These are phyloP conservation scores for Euphorbia tirucalli DNA, from an alignment of 345 rosid species.

Conservation along the genomic window DNA sequence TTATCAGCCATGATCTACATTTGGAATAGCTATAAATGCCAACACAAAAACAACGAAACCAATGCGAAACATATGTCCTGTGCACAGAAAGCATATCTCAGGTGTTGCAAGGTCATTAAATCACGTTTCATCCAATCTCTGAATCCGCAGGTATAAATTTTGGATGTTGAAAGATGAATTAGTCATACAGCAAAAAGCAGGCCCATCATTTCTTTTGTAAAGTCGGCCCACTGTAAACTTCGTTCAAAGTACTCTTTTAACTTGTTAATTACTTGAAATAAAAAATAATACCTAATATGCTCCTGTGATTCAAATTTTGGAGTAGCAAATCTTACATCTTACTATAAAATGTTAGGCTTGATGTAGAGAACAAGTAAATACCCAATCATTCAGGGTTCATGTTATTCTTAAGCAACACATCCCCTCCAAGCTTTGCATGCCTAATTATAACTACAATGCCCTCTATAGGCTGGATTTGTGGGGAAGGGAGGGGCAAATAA, in stretches of 20 bases:
- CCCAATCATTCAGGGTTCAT: not conserved
- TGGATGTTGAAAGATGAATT: constrained; percentile 15
- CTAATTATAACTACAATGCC: constrained; percentile 1
- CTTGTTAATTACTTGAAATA: not conserved
- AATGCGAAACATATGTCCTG: constrained; percentile 15
- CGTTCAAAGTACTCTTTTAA: not conserved
- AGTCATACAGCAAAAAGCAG: constrained; percentile 2
- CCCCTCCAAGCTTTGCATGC: not conserved
- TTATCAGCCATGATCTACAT: constrained; percentile 11
- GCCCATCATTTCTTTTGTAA: not conserved
- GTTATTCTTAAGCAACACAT: not conserved
- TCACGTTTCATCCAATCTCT: constrained; percentile 11
- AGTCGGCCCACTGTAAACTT: not conserved
- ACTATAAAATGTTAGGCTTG: not conserved
- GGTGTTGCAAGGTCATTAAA: constrained; percentile 6
- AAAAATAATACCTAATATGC: not conserved
- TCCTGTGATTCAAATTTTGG: not conserved
- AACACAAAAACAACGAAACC: constrained; percentile 7
- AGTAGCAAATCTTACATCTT: not conserved
- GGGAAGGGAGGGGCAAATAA: not conserved
- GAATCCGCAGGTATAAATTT: constrained; percentile 14
- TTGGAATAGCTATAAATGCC: constrained; percentile 20
- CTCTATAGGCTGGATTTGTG: not conserved
- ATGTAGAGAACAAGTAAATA: not conserved
- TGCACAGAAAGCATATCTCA: not conserved